Evolutionary conservation across 257 asterid species (phyloP).

Genomic region (Solanum neorickii): DNA sequence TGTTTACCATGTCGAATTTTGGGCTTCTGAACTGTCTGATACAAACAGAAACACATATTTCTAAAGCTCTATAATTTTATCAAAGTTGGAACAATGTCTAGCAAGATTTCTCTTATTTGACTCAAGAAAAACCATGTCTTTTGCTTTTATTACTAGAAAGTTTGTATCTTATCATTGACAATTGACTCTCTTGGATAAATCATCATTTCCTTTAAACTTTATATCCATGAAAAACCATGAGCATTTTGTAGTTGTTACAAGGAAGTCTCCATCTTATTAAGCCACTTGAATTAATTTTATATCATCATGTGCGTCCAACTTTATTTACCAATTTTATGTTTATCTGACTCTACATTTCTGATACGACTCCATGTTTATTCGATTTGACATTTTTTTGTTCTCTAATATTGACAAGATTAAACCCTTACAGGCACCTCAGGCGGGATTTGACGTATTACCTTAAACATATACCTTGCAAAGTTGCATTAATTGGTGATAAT

Average conservation of each 20-base stretch:
- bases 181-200: background rate
- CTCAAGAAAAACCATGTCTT: background rate
- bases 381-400: background rate
- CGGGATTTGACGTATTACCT: constrained; percentile 53
- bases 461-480: constrained; percentile 60
- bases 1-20: background rate
- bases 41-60: background rate
- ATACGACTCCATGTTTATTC: background rate
- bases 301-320: background rate
- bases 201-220: background rate
- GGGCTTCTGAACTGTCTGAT: background rate
- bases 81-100: background rate
- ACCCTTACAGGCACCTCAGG: constrained; percentile 47
- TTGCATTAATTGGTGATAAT: constrained; percentile 48
- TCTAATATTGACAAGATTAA: background rate
- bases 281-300: background rate
- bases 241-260: background rate
- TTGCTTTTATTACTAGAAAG: too few relatives aligned
- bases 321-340: background rate
- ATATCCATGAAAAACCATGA: background rate
- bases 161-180: background rate
- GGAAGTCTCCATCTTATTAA: background rate
- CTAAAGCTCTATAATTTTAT: background rate
- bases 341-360: background rate
- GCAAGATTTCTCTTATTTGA: background rate